Evolutionary conservation across 2,329 filamentous ascomycete genomes (phyloP).

Genomic region (Neofusicoccum sp.): DNA sequence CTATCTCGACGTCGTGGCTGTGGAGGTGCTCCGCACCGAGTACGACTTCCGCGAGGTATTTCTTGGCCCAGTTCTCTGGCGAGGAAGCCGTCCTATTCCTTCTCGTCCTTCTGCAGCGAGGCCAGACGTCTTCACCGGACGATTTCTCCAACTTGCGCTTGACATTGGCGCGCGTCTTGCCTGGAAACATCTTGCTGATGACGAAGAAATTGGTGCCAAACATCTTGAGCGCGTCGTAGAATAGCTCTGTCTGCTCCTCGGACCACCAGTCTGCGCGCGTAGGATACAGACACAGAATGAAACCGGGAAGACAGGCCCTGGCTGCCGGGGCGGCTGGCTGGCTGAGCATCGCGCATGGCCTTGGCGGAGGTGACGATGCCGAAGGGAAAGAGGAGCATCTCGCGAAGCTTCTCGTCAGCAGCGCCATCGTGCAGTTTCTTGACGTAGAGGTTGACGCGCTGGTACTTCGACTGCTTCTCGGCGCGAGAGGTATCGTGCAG

Average conservation of each 20-base stretch:
- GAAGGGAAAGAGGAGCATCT: constrained; percentile 83
- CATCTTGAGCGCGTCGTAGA: constrained; percentile 71
- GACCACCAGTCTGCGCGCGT: constrained; percentile 53
- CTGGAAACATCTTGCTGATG: constrained; percentile 72
- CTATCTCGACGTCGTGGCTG: constrained; percentile 85
- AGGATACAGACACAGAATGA: too few species aligned
- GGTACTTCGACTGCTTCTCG: constrained; percentile 99
- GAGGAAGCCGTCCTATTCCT: too few species aligned
- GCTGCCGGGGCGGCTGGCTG: constrained; percentile 49
- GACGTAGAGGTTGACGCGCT: constrained; percentile 98
- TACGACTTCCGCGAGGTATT: constrained; percentile 93
- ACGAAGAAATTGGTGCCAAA: constrained; percentile 83
- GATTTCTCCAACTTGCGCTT: constrained; percentile 80
- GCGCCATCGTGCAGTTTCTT: constrained; percentile 98
- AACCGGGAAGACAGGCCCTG: too few species aligned
- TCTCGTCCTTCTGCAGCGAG: too few species aligned
- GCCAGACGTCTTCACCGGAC: too few species aligned
- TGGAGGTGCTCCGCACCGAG: constrained; percentile 96
- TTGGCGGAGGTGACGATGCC: constrained; percentile 97
- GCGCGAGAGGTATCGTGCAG: constrained; percentile 96
- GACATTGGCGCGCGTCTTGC: constrained; percentile 68
- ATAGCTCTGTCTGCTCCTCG: constrained; percentile 67
- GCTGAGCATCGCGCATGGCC: constrained; percentile 86
- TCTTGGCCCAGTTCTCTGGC: constrained; percentile 96
- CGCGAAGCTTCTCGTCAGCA: constrained; percentile 95